Percentiles rank a stretch among this genome's conserved stretches.
Conservation (phyloP, 1,139 yeast genomes). For the Blastobotrys proliferans region DNA sequence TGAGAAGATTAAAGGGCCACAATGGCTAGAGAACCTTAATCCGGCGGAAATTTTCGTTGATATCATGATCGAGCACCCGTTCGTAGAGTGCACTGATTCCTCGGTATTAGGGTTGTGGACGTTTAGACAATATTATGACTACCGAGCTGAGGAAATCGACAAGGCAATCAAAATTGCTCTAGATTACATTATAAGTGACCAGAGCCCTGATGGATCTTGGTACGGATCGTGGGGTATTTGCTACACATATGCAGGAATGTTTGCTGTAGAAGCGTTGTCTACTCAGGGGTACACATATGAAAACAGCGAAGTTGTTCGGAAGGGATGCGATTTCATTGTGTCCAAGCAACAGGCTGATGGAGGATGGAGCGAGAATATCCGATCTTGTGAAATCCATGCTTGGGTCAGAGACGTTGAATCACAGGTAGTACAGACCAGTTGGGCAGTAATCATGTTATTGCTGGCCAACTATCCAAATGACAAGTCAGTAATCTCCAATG, state of each 20-base stretch:
- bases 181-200: slow-evolving; percentile 64
- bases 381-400: slow-evolving; percentile 72
- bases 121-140: slow-evolving; percentile 60
- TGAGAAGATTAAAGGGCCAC: slow-evolving; percentile 79
- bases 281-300: slow-evolving; percentile 62
- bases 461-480: slow-evolving; percentile 76
- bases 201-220: slow-evolving; percentile 87
- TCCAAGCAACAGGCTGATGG: slow-evolving; percentile 78
- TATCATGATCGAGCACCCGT: slow-evolving; percentile 97
- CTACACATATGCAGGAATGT: slow-evolving; percentile 95
- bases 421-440: slow-evolving; percentile 83
- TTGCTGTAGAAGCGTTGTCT: slow-evolving; percentile 87
- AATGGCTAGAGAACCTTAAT: slow-evolving; percentile 68
- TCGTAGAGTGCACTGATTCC: slow-evolving; percentile 97
- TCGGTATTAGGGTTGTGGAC: slow-evolving; percentile 83
- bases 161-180: slow-evolving; percentile 70
- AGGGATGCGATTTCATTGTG: slow-evolving; percentile 82
- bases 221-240: slow-evolving; percentile 99
- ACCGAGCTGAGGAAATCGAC: slow-evolving; percentile 61
- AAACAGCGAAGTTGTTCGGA: slow-evolving; percentile 57
- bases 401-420: slow-evolving; percentile 66
- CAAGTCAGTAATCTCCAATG: slow-evolving; percentile 54
- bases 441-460: slow-evolving; percentile 83
- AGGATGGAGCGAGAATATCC: slow-evolving; percentile 84
- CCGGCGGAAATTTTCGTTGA: slow-evolving; percentile 98